Base-by-base conservation (phyloP, 2,329 filamentous ascomycete species). In the Ophiostoma quercus region DNA sequence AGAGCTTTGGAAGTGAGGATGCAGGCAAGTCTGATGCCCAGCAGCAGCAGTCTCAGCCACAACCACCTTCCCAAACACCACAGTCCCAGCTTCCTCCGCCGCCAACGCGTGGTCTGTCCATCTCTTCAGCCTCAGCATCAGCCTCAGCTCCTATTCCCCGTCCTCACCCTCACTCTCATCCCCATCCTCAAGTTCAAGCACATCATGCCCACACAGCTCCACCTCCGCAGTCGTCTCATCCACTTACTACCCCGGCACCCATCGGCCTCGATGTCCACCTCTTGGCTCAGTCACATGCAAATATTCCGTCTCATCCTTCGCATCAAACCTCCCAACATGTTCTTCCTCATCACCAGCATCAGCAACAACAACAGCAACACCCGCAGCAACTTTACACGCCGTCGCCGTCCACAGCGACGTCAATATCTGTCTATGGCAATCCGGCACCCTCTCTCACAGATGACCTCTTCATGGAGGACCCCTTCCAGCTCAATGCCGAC, bases 401-500 rank as follows among this genome's bases (percentile, higher is more conserved):
- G 2, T 62, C 39, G 29, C 25, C 39, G 54, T 39, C 68, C 12
- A 66, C 60, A 25, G 57, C 25, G 6, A 39, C 39, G 16, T 41
- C 54, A 3, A 32, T 32, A 16, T 37, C 67, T 16, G 39, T 32
- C 34, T 66, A 62, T 54, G 51, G 54, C 3, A 57, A 66, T 11
- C 66, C 66, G 0, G 67, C 69, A 16, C 57, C 51, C 6, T 65
- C 66, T 14, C 60, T 67, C 37, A 22, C 67, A 5, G 69, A 71
- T 34, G 69, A 70, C 32, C 67, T 71, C 22, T 66, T 70, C 29
- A 34, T 72, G n/a, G 69, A 74, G 25, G 65, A 43, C 19, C 63
- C 69, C 19, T 72, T 75, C 29, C 72, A 72, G 25, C 74, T 76
- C 47, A 74, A 72, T 60, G 54, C 69, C 32, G 74, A 76, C 43